A percentile compares a stretch with the other conserved stretches of the same genome.
Evolutionary conservation across 352 stramenopile species (phyloP).

Genomic region (Peronosclerospora sorghi): DNA sequence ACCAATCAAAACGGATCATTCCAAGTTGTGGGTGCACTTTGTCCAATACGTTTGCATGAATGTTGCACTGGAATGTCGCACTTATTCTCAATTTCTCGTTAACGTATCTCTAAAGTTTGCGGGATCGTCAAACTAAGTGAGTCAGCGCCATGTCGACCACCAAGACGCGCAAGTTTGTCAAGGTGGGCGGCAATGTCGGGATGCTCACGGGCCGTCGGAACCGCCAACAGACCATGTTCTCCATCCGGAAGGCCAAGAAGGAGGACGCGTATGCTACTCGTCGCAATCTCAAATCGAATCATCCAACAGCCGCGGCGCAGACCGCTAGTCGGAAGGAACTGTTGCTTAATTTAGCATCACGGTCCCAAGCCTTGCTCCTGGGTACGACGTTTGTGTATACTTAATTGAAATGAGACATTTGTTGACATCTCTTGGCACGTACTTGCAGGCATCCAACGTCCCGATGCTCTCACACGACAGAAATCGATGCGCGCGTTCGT

Average conservation of each 20-base stretch:
- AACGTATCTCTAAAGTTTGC: no score
- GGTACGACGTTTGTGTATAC: constrained; percentile 12
- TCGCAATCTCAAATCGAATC: constrained; percentile 77
- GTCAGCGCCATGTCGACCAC: constrained; percentile 1
- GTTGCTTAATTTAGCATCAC: constrained; percentile 67
- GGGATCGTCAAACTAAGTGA: no score
- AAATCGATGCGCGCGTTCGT: constrained; percentile 84
- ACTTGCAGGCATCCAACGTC: constrained; percentile 60
- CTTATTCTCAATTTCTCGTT: no score
- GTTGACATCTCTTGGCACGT: no score
- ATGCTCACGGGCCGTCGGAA: constrained; percentile 74
- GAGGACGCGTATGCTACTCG: constrained; percentile 81
- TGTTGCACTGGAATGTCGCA: no score
- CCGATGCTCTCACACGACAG: constrained; percentile 53
- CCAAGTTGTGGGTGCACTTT: no score
- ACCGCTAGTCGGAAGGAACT: constrained; percentile 52
- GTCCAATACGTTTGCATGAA: no score
- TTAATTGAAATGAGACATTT: no score
- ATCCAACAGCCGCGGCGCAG: constrained; percentile 28
- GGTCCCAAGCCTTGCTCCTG: constrained; percentile 68
- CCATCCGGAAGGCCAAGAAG: constrained; percentile 84
- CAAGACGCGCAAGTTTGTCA: constrained; percentile 63
- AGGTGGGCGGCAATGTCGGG: constrained; percentile 49
- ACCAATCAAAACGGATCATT: no score
- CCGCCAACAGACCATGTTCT: constrained; percentile 78